These are phyloP conservation scores for Globisporangium heterothallicum DNA, from an alignment of 352 stramenopile species.

Conservation along the genomic window DNA sequence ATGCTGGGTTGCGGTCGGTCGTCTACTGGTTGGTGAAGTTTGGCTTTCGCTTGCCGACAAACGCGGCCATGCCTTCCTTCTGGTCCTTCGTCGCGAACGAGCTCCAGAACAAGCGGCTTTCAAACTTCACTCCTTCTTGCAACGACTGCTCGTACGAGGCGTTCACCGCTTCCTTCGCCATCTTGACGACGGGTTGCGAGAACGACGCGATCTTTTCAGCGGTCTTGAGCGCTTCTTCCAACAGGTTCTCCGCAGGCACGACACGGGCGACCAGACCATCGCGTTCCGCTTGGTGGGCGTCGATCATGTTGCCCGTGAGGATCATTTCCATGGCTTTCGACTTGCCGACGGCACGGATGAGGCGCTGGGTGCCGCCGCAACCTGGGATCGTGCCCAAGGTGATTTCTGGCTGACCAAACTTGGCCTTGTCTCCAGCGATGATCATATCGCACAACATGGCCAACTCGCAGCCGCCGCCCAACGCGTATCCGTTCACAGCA, in stretches of 20 bases:
- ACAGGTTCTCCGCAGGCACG: slow-evolving; percentile 87
- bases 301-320: slow-evolving; percentile 97
- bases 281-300: slow-evolving; percentile 91
- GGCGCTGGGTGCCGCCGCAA: slow-evolving; percentile 93
- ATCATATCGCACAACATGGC: slow-evolving; percentile 99
- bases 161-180: slow-evolving; percentile 97
- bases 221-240: slow-evolving; percentile 95
- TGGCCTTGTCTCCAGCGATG: slow-evolving; percentile 93
- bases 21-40: slow-evolving; percentile 93
- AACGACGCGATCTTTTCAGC: slow-evolving; percentile 95
- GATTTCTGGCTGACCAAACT: slow-evolving; percentile 99
- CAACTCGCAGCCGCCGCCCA: slow-evolving; percentile 97
- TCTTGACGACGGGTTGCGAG: slow-evolving; percentile 93
- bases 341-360: slow-evolving; percentile 97
- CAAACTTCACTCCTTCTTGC: slow-evolving; percentile 94
- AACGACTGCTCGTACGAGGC: slow-evolving; percentile 90
- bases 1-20: background rate
- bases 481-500: slow-evolving; percentile 97
- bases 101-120: slow-evolving; percentile 97
- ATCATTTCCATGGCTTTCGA: slow-evolving; percentile 99
- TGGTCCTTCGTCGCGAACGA: slow-evolving; percentile 95
- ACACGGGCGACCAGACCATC: slow-evolving; percentile 93
- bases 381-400: slow-evolving; percentile 97
- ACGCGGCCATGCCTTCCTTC: slow-evolving; percentile 96
- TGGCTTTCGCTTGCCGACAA: slow-evolving; percentile 95